A percentile compares a stretch with the other conserved stretches of the same genome.
Evolutionary conservation across 768 basidiomycete genomes (phyloP).

Genomic region (Podaxis pistillaris): DNA sequence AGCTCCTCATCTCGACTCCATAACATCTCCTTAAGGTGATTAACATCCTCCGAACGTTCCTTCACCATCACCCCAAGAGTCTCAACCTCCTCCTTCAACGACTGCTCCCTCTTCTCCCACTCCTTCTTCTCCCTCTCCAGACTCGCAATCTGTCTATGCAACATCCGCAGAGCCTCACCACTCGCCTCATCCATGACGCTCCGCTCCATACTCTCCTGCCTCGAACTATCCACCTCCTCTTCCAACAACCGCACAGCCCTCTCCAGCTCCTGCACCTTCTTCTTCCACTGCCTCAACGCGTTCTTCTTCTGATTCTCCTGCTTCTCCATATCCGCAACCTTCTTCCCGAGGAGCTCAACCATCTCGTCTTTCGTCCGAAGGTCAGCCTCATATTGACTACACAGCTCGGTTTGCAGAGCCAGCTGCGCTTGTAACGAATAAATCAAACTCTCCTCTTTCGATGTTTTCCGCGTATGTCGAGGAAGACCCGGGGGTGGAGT

Average conservation of each 20-base stretch:
- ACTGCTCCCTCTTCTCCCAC: conserved; percentile 40
- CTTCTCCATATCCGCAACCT: conserved; percentile 53
- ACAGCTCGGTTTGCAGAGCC: conserved; percentile 71
- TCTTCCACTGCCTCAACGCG: conserved; percentile 63
- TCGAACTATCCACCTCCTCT: conserved; percentile 84
- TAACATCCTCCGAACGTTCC: conserved; percentile 42
- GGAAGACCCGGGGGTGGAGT: conserved; percentile 52
- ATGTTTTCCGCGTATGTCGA: conserved; percentile 55
- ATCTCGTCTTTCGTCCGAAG: conserved; percentile 71
- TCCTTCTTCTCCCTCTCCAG: conserved; percentile 67
- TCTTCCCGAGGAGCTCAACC: conserved; percentile 56
- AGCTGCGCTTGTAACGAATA: conserved; percentile 75
- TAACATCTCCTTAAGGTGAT: conserved; percentile 42
- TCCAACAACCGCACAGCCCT: conserved; percentile 63
- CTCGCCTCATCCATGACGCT: conserved; percentile 86
- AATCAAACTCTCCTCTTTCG: conserved; percentile 70
- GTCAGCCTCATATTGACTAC: conserved; percentile 75
- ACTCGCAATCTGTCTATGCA: conserved; percentile 78
- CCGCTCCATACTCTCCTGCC: conserved; percentile 77
- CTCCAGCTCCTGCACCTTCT: conserved; percentile 76
- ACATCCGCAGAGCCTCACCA: conserved; percentile 71
- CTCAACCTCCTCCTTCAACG: conserved; percentile 43
- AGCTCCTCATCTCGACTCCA: conserved; percentile 53
- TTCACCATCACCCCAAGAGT: conserved; percentile 48
- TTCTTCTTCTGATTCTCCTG: conserved; percentile 61